phyloP scores from a whole-genome alignment of 768 basidiomycete genomes.

The Erythrobasidium yunnanense region DNA sequence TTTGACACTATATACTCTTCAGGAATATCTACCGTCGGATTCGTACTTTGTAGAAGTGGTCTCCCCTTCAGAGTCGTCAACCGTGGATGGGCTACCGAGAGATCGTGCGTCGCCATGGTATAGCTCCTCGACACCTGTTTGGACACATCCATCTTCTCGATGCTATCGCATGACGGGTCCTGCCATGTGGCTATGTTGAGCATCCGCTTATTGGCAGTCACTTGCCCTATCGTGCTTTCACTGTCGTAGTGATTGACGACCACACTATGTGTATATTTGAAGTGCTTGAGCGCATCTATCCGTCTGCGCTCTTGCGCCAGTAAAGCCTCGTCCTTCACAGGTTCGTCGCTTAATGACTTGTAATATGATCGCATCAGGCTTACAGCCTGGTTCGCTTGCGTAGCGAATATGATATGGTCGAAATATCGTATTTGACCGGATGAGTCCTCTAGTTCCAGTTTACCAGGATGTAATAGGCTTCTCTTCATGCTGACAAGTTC shows the following conservation, averaged over 20 bases:
- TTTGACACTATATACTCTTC: conserved; percentile 3
- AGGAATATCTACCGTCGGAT: conserved; percentile 12
- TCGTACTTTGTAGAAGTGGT: conserved; percentile 22
- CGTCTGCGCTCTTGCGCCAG: conserved; percentile 35
- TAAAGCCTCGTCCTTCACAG: conserved; percentile 17
- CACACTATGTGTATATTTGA: conserved; percentile 48
- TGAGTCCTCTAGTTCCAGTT: neutral
- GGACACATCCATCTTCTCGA: neutral
- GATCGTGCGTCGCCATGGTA: conserved; percentile 27
- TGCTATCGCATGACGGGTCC: conserved; percentile 25
- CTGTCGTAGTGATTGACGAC: conserved; percentile 61
- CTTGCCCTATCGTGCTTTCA: conserved; percentile 49
- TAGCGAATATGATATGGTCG: conserved; percentile 60
- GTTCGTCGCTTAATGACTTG: conserved; percentile 21
- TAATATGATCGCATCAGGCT: conserved; percentile 46
- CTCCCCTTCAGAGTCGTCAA: neutral
- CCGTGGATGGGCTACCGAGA: conserved; percentile 20
- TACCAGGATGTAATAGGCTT: neutral
- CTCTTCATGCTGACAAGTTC: conserved; percentile 46
- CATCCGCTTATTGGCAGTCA: conserved; percentile 50
- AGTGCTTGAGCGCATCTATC: conserved; percentile 48
- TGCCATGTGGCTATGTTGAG: conserved; percentile 49
- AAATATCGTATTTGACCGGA: conserved; percentile 42
- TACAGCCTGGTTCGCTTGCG: conserved; percentile 58
- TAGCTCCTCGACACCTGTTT: neutral